Evolutionary conservation across 129 eudicot species (phyloP), one percentile per base, ranked within the genome.

Genomic region (Artemisia tridentata): DNA sequence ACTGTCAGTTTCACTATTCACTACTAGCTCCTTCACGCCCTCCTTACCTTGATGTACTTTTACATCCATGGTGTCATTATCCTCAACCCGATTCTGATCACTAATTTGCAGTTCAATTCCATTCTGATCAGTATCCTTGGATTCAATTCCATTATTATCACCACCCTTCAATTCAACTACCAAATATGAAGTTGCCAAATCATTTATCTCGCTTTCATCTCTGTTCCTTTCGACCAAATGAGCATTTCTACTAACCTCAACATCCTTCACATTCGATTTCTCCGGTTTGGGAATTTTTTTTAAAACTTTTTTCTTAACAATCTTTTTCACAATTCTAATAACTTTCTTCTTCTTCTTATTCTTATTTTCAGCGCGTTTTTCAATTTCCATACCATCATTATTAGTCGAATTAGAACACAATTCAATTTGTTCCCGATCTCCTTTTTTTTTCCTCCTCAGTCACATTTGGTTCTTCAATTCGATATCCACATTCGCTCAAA

Each of bases 21-120:
- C 38, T 13, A 38, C 67, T 43, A 25, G 31, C 68, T 75, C 84
- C 78, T 75, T 75, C 75, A 63, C 75, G 21, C 69, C 76, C 54
- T 75, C 66, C 67, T 66, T 72, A 34, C 50, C 63, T 38, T 58
- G 63, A 29, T 45, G 74, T 25, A 60, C 71, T 63, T 45, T 60
- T 41, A 64, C 49, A 25, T 72, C 67, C 68, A 56, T 68, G 41
- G 60, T 63, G 72, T 72, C 64, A 57, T 4, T 43, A 23, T 41
- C 45, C 41, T 34, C 41, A 34, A 34, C 41, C 41, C 41, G 7
- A 6, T 34, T 34, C 8, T 34, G 41, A 34, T 5, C 41, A 34
- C 41, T 34, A 25, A 21, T 38, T 15, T 59, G 43, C 41, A 25
- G 4, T 27, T 59, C 65, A 8, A 21, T 59, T 8, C 6, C 0